These are phyloP conservation scores for Termitomyces eurrhizus DNA, from an alignment of 768 basidiomycete genomes.

Conservation along the genomic window DNA sequence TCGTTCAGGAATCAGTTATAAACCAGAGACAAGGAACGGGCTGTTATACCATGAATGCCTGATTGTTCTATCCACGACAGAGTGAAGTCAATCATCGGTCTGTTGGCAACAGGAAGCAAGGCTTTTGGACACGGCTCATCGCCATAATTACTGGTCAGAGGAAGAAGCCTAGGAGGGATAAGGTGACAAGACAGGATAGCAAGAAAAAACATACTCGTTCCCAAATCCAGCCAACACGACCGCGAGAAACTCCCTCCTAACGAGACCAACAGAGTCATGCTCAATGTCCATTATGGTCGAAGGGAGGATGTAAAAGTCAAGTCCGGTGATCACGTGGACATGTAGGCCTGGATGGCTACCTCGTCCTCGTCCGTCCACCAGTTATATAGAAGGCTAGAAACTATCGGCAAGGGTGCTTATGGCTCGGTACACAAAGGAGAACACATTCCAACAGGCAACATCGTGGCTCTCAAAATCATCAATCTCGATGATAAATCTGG, in stretches of 20 bases:
- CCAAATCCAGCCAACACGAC: constrained; percentile 90
- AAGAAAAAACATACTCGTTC: constrained; percentile 53
- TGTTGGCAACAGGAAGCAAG: constrained; percentile 83
- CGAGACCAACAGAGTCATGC: constrained; percentile 45
- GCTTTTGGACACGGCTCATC: constrained; percentile 86
- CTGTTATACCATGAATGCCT: constrained; percentile 66
- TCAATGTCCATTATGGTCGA: constrained; percentile 56
- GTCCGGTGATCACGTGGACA: constrained; percentile 13
- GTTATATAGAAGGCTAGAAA: constrained; percentile 81
- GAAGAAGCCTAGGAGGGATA: constrained; percentile 50
- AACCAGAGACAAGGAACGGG: constrained; percentile 1
- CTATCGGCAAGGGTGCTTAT: constrained; percentile 94
- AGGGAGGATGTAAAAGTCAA: background rate
- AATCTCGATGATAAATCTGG: constrained; percentile 85
- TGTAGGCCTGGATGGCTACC: constrained; percentile 16
- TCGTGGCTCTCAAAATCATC: constrained; percentile 98
- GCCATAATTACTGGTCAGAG: constrained; percentile 73
- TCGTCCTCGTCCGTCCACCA: constrained; percentile 57
- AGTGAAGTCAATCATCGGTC: constrained; percentile 79
- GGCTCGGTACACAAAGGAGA: constrained; percentile 93
- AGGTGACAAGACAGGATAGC: constrained; percentile 9
- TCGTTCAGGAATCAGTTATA: constrained; percentile 8
- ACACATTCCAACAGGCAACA: constrained; percentile 78
- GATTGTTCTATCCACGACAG: constrained; percentile 86
- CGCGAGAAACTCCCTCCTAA: constrained; percentile 79